Percentiles rank a stretch among this genome's conserved stretches.
These are phyloP conservation scores for Lentinula sp. DNA, from an alignment of 768 basidiomycete genomes.

Conservation along the genomic window DNA sequence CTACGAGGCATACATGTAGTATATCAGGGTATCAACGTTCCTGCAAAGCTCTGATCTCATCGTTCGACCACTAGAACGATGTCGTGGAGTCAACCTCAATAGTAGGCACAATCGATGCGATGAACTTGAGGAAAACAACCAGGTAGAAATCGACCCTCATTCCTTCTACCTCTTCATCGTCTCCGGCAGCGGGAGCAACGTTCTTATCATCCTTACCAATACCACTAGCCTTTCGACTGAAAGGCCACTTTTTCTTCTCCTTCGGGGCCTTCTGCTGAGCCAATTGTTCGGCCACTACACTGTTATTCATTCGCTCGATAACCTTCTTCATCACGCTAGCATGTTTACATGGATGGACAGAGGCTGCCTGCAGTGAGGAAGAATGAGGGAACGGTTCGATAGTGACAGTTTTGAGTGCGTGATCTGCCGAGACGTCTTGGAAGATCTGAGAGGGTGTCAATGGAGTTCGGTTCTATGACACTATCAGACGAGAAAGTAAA, in stretches of 20 bases:
- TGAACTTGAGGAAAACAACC: conserved; percentile 98
- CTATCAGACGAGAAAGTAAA: conserved; percentile 1
- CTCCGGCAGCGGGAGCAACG: conserved; percentile 22
- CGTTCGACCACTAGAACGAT: conserved; percentile 34
- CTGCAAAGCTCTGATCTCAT: neutral
- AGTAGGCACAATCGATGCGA: conserved; percentile 96
- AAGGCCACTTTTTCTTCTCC: conserved; percentile 80
- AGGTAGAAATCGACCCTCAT: conserved; percentile 98
- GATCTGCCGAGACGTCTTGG: conserved; percentile 95
- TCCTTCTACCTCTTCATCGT: conserved; percentile 76
- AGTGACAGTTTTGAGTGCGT: conserved; percentile 97
- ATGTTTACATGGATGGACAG: conserved; percentile 98
- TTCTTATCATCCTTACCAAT: conserved; percentile 47
- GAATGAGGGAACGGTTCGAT: conserved; percentile 98
- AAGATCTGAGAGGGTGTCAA: conserved; percentile 89
- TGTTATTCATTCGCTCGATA: conserved; percentile 95
- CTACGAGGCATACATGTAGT: neutral
- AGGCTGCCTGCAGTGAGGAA: conserved; percentile 76
- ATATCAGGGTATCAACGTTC: conserved; percentile 14
- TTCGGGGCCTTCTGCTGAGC: conserved; percentile 48
- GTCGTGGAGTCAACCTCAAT: conserved; percentile 97
- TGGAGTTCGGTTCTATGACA: conserved; percentile 72
- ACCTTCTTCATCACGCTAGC: conserved; percentile 99
- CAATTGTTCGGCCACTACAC: conserved; percentile 77
- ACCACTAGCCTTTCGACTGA: conserved; percentile 68